Conservation (phyloP, 2,329 filamentous ascomycete species). For the Claviceps sp. region DNA sequence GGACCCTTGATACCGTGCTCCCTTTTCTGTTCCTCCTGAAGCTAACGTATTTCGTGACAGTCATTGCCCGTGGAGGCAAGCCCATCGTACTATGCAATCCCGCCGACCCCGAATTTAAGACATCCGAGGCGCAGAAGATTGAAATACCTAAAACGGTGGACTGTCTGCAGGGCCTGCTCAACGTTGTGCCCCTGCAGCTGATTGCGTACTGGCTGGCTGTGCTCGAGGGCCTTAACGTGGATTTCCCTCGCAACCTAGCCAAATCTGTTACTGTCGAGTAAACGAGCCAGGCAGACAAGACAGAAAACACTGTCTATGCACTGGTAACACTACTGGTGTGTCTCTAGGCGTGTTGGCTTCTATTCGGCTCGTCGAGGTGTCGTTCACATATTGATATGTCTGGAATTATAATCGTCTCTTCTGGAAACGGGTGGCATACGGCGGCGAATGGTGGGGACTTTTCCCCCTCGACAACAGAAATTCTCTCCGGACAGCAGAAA, state of each 20-base stretch:
- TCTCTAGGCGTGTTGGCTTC: constrained; percentile 4
- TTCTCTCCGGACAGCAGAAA: too few relatives aligned
- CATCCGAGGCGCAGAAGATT: constrained; percentile 86
- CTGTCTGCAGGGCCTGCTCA: constrained; percentile 88
- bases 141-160: constrained; percentile 95
- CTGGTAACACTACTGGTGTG: background rate
- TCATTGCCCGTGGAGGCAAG: constrained; percentile 88
- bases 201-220: constrained; percentile 99
- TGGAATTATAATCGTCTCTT: background rate
- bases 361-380: constrained; percentile 2
- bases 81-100: constrained; percentile 98
- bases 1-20: background rate
- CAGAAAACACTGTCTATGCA: background rate
- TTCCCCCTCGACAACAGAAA: too few relatives aligned
- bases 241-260: constrained; percentile 96
- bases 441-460: too few relatives aligned
- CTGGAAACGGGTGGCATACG: background rate
- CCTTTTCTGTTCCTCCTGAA: background rate
- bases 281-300: constrained; percentile 52
- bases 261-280: constrained; percentile 99
- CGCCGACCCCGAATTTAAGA: constrained; percentile 75
- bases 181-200: constrained; percentile 93
- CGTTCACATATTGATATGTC: background rate
- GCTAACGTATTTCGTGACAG: constrained; percentile 28
- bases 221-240: constrained; percentile 88